phyloP scores from a whole-genome alignment of 2,329 filamentous ascomycete species.

The Dothistroma pini region DNA sequence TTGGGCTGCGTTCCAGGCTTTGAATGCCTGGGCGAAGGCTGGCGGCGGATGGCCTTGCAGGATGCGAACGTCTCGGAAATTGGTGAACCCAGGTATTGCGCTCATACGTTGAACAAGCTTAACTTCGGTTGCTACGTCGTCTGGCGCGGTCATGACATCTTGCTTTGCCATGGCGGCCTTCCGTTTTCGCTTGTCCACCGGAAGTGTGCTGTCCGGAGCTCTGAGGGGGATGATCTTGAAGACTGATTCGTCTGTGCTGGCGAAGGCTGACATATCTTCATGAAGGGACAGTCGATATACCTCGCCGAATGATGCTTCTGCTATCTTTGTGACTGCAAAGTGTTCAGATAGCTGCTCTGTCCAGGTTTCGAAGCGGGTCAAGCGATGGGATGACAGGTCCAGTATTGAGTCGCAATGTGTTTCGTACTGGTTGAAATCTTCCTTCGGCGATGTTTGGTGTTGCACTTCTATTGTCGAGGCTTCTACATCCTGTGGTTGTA shows the following conservation, averaged over 20 bases:
- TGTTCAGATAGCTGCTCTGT: conserved; percentile 39
- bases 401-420: conserved; percentile 30
- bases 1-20: conserved; percentile 42
- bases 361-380: conserved; percentile 41
- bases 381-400: conserved; percentile 32
- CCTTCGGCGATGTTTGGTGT: not conserved
- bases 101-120: conserved; percentile 56
- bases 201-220: conserved; percentile 39
- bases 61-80: conserved; percentile 57
- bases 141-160: conserved; percentile 43
- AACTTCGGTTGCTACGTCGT: conserved; percentile 47
- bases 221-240: conserved; percentile 46
- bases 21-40: conserved; percentile 48
- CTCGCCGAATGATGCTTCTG: conserved; percentile 64
- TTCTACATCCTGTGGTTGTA: not conserved
- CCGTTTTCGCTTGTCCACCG: conserved; percentile 47
- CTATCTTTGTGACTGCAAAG: conserved; percentile 57
- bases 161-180: conserved; percentile 44
- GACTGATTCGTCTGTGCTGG: conserved; percentile 42
- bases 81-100: conserved; percentile 59
- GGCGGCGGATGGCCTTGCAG: conserved; percentile 54
- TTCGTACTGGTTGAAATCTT: conserved; percentile 18
- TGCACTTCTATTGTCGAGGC: not conserved
- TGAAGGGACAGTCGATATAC: conserved; percentile 56
- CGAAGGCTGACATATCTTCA: conserved; percentile 26